These are phyloP conservation scores for Penicillium bialowiezense DNA, from an alignment of 495 filamentous ascomycete species.

Conservation along the genomic window DNA sequence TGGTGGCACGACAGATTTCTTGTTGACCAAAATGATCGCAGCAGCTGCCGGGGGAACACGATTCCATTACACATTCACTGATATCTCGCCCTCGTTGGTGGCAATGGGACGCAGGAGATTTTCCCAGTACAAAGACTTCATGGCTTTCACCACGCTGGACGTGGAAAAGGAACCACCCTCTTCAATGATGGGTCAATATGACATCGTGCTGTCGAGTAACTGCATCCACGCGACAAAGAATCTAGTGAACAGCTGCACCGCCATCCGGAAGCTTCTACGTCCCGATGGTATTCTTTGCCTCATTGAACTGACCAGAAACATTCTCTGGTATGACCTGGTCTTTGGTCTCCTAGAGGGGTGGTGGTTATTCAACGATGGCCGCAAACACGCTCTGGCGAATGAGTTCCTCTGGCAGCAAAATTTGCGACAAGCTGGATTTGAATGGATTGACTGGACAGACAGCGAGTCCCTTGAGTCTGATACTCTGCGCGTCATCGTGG, in stretches of 20 bases:
- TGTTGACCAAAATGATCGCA: conserved; percentile 20
- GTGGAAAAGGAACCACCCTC: conserved; percentile 32
- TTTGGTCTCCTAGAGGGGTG: conserved; percentile 49
- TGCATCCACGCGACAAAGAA: conserved; percentile 46
- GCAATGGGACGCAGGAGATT: conserved; percentile 29
- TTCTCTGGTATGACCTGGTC: conserved; percentile 39
- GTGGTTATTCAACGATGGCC: conserved; percentile 46
- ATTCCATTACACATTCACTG: conserved; percentile 48
- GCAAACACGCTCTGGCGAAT: conserved; percentile 30
- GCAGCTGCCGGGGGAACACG: conserved; percentile 14
- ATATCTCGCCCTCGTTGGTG: conserved; percentile 41
- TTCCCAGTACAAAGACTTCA: conserved; percentile 22
- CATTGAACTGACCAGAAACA: conserved; percentile 38
- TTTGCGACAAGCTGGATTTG: conserved; percentile 30
- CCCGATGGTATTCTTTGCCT: conserved; percentile 37
- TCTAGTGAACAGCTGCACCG: conserved; percentile 16
- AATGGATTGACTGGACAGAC: conserved; percentile 34
- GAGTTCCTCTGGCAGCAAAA: conserved; percentile 25
- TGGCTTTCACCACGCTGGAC: conserved; percentile 38
- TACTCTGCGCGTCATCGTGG: conserved; percentile 1
- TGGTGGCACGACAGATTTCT: conserved; percentile 33
- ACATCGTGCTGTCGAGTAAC: conserved; percentile 47
- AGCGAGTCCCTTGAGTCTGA: conserved; percentile 8
- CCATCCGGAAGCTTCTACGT: conserved; percentile 31
- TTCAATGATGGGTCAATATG: conserved; percentile 20